These are phyloP conservation scores for Eucalyptus guilfoylei DNA, from an alignment of 345 rosid species.

Conservation along the genomic window DNA sequence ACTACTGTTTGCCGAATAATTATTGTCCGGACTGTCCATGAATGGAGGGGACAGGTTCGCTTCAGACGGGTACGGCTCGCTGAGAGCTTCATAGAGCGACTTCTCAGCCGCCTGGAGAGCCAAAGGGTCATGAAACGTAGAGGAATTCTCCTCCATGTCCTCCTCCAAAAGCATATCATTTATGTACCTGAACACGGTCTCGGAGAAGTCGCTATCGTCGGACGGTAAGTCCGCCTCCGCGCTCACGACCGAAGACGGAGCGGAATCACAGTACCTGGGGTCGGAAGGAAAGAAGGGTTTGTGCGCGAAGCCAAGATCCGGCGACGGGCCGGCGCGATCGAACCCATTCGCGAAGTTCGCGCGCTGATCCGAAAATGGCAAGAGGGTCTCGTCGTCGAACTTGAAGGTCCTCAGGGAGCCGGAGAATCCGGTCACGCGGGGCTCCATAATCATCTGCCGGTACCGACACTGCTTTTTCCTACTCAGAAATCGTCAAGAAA, in stretches of 20 bases:
- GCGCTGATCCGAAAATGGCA: slow-evolving; percentile 13
- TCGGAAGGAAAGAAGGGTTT: slow-evolving; percentile 5
- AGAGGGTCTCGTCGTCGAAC: slow-evolving; percentile 11
- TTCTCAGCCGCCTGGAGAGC: slow-evolving; percentile 52
- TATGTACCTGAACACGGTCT: slow-evolving; percentile 38
- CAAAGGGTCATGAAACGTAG: slow-evolving; percentile 25
- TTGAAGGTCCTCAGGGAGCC: slow-evolving; percentile 10
- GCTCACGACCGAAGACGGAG: not conserved
- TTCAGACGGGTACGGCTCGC: slow-evolving; percentile 10
- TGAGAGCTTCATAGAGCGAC: slow-evolving; percentile 36
- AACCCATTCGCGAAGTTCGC: not conserved
- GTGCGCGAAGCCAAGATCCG: slow-evolving; percentile 19
- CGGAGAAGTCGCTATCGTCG: slow-evolving; percentile 43
- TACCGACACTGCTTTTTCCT: not conserved
- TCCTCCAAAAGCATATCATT: slow-evolving; percentile 58
- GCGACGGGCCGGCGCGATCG: not conserved
- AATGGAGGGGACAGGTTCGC: not conserved
- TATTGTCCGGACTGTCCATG: slow-evolving; percentile 8
- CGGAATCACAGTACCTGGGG: slow-evolving; percentile 1
- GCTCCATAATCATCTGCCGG: not conserved
- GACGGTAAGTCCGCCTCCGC: slow-evolving; percentile 26
- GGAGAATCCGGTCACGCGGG: not conserved
- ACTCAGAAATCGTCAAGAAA: not conserved
- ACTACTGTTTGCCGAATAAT: slow-evolving; percentile 5
- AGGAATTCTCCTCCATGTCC: slow-evolving; percentile 34